Percentiles rank a stretch among this genome's conserved stretches.
These are phyloP conservation scores for Hamamelis virginiana DNA, from an alignment of 164 flowering plant species.

Conservation along the genomic window DNA sequence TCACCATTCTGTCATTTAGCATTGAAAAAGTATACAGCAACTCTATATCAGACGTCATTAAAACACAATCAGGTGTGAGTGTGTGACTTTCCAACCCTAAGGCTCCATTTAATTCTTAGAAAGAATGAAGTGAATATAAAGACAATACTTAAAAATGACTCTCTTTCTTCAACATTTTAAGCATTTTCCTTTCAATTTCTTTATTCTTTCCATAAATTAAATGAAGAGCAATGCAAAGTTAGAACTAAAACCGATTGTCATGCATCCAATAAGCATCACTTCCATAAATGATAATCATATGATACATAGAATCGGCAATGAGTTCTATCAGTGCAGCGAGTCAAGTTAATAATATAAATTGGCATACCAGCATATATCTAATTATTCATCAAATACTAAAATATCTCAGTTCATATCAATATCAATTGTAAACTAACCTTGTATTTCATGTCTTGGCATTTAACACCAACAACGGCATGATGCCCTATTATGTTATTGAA, in stretches of 20 bases:
- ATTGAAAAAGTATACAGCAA: background rate
- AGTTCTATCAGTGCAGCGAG: background rate
- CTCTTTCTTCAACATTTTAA: background rate
- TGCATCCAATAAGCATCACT: too few relatives aligned
- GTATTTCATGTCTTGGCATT: slow-evolving; percentile 93
- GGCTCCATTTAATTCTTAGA: background rate
- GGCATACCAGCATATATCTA: background rate
- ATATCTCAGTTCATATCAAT: background rate
- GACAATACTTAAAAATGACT: too few relatives aligned
- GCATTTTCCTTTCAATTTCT: too few relatives aligned
- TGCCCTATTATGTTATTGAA: slow-evolving; percentile 74
- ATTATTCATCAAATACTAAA: background rate
- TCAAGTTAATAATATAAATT: too few relatives aligned
- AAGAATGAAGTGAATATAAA: too few relatives aligned
- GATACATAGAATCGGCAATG: too few relatives aligned
- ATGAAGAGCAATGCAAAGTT: too few relatives aligned
- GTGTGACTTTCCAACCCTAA: background rate
- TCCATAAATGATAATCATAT: too few relatives aligned
- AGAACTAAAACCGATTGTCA: too few relatives aligned
- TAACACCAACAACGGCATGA: slow-evolving; percentile 87
- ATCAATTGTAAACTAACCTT: slow-evolving; percentile 43
- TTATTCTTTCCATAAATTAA: too few relatives aligned
- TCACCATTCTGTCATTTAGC: background rate
- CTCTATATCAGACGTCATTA: background rate
- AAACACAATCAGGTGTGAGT: background rate